A percentile compares a stretch with the other conserved stretches of the same genome.
Conservation (phyloP, 345 rosid species). For the Odontarrhena argentea region DNA sequence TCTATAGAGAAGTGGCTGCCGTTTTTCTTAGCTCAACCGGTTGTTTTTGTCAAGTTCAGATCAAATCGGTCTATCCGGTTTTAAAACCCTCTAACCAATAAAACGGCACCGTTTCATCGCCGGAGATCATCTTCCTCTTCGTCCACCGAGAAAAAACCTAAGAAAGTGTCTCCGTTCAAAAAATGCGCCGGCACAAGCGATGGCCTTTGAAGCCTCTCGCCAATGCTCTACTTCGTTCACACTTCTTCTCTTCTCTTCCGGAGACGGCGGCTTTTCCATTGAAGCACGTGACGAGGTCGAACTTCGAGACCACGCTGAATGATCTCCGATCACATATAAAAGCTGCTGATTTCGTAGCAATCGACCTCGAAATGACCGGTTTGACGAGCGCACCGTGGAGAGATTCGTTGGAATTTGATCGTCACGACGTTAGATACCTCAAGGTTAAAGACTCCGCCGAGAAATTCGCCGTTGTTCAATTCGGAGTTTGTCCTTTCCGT, state of each 20-base stretch:
- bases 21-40: slow-evolving; percentile 17
- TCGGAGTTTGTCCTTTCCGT: slow-evolving; percentile 92
- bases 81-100: too few species aligned
- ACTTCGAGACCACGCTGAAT: slow-evolving; percentile 66
- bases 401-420: slow-evolving; percentile 79
- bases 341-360: slow-evolving; percentile 86
- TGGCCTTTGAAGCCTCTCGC: slow-evolving; percentile 47
- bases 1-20: slow-evolving; percentile 11
- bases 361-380: slow-evolving; percentile 97
- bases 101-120: not conserved
- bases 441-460: slow-evolving; percentile 95
- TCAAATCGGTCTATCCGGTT: too few species aligned
- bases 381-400: slow-evolving; percentile 88
- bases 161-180: slow-evolving; percentile 18
- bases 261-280: slow-evolving; percentile 60
- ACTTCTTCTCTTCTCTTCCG: slow-evolving; percentile 32
- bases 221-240: slow-evolving; percentile 44
- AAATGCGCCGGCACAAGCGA: slow-evolving; percentile 43
- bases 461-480: slow-evolving; percentile 91
- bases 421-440: slow-evolving; percentile 73
- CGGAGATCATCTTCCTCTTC: slow-evolving; percentile 14
- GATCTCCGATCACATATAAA: slow-evolving; percentile 61
- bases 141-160: slow-evolving; percentile 34
- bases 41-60: too few species aligned
- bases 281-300: slow-evolving; percentile 72